A percentile compares a stretch with the other conserved stretches of the same genome.
phyloP scores from a whole-genome alignment of 1,284 basidiomycete genomes.

The Bondarzewia mesenterica region DNA sequence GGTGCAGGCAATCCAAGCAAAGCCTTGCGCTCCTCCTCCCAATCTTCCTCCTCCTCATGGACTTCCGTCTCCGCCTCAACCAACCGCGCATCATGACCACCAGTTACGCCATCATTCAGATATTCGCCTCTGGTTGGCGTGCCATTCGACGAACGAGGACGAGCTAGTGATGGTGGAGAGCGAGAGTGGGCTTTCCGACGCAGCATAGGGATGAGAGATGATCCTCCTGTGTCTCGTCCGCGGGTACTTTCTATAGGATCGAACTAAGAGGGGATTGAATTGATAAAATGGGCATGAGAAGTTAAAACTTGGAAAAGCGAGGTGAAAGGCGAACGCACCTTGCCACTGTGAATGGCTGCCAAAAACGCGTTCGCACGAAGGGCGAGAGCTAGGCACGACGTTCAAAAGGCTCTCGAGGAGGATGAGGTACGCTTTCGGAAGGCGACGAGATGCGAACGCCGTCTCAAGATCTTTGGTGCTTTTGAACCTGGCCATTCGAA shows the following conservation, averaged over 20 bases:
- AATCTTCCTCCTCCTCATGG: constrained; percentile 4
- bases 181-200: no score
- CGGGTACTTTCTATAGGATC: not conserved
- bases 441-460: constrained; percentile 56
- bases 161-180: no score
- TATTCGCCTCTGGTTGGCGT: no score
- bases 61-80: not conserved
- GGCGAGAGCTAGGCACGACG: constrained; percentile 49
- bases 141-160: not conserved
- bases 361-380: constrained; percentile 65
- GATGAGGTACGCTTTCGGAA: constrained; percentile 62
- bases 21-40: not conserved
- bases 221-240: no score
- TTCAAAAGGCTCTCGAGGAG: constrained; percentile 68
- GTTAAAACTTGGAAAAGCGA: not conserved
- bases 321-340: constrained; percentile 31
- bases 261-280: not conserved
- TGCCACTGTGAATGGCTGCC: constrained; percentile 57
- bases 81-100: not conserved
- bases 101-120: no score
- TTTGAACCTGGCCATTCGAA: constrained; percentile 43
- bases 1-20: constrained; percentile 8
- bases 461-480: constrained; percentile 39
- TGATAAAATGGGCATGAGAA: not conserved
- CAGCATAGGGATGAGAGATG: no score